Evolutionary conservation across 345 rosid species (phyloP).

Genomic region (Syzygium aromaticum): DNA sequence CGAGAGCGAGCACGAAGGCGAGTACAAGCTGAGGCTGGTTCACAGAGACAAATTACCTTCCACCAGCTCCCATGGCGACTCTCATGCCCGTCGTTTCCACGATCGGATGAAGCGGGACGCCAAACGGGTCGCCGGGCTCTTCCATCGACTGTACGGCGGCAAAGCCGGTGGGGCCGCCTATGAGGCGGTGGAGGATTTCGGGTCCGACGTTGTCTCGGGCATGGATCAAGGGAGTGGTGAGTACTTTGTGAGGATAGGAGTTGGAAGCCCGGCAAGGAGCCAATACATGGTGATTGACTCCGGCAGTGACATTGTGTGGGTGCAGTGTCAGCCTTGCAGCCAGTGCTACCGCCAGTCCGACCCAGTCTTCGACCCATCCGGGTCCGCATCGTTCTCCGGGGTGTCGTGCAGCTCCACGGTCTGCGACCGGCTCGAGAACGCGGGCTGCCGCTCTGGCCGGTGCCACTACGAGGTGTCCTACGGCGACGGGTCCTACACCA

Average conservation of each 20-base stretch:
- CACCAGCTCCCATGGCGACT: constrained; percentile 1
- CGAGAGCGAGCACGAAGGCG: background rate
- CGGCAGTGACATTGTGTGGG: constrained; percentile 97
- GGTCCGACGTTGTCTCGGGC: constrained; percentile 89
- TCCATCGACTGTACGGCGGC: constrained; percentile 34
- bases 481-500: constrained; percentile 94
- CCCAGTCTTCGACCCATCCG: constrained; percentile 85
- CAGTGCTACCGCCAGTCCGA: constrained; percentile 86
- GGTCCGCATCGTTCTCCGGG: constrained; percentile 59
- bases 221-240: constrained; percentile 97
- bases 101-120: constrained; percentile 64
- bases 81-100: constrained; percentile 38
- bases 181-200: constrained; percentile 42
- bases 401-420: constrained; percentile 75
- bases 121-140: constrained; percentile 42
- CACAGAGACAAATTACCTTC: constrained; percentile 50
- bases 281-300: constrained; percentile 92
- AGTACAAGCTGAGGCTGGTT: constrained; percentile 39
- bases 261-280: constrained; percentile 78
- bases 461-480: constrained; percentile 87
- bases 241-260: constrained; percentile 83
- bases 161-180: background rate
- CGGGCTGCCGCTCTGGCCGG: constrained; percentile 67
- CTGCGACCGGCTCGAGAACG: constrained; percentile 64
- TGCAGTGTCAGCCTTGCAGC: constrained; percentile 89